Evolutionary conservation across 2,329 filamentous ascomycete species (phyloP).

Genomic region (Xylaria sp.): DNA sequence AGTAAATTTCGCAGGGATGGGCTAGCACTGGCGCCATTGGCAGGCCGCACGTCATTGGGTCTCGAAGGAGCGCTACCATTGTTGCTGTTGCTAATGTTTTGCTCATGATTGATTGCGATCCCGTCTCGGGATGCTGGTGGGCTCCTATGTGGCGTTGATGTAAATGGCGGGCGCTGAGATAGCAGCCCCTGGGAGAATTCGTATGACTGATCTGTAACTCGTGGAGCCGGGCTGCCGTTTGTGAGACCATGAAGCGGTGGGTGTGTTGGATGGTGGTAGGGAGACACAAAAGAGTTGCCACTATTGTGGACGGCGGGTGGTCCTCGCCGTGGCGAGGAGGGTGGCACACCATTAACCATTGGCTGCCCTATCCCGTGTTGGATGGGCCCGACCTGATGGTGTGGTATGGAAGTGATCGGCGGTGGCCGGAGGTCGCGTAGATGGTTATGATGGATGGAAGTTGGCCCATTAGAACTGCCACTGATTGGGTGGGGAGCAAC

Average conservation of each 20-base stretch:
- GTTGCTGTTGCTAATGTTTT: slow-evolving; percentile 48
- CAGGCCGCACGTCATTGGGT: slow-evolving; percentile 45
- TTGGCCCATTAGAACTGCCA: slow-evolving; percentile 53
- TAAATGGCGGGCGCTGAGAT: slow-evolving; percentile 56
- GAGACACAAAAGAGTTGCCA: slow-evolving; percentile 54
- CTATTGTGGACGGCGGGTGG: slow-evolving; percentile 55
- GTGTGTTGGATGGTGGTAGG: slow-evolving; percentile 51
- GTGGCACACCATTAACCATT: slow-evolving; percentile 59
- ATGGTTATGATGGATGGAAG: slow-evolving; percentile 48
- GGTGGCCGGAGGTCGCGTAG: slow-evolving; percentile 63
- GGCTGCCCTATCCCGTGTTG: slow-evolving; percentile 57
- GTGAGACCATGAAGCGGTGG: slow-evolving; percentile 49
- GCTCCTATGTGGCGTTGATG: slow-evolving; percentile 58
- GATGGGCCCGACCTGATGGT: slow-evolving; percentile 57
- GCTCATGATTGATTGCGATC: slow-evolving; percentile 48
- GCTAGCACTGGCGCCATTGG: slow-evolving; percentile 76
- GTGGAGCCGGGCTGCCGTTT: slow-evolving; percentile 57
- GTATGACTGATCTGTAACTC: slow-evolving; percentile 56
- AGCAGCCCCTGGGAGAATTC: slow-evolving; percentile 58
- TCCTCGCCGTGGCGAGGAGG: slow-evolving; percentile 61
- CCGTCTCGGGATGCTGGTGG: slow-evolving; percentile 59
- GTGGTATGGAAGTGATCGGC: slow-evolving; percentile 56
- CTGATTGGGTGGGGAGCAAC: slow-evolving; percentile 63
- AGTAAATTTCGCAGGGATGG: slow-evolving; percentile 80
- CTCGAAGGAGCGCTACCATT: slow-evolving; percentile 49